phyloP scores from a whole-genome alignment of 2,329 filamentous ascomycete genomes.

The Blastomyces emzantsi region DNA sequence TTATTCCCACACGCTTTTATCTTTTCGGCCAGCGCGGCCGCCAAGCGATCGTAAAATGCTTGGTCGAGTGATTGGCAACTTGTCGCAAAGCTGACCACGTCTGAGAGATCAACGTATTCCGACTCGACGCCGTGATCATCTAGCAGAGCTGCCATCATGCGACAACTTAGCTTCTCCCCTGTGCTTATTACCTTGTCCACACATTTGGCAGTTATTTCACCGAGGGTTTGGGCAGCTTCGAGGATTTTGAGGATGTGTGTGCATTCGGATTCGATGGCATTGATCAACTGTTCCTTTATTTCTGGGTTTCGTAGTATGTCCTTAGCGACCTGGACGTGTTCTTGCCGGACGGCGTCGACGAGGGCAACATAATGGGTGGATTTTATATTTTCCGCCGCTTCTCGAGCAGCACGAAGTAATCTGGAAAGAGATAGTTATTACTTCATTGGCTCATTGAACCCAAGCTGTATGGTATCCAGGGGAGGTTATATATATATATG shows the following conservation, averaged over 20 bases:
- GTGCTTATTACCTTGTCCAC: constrained; percentile 88
- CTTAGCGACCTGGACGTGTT: constrained; percentile 68
- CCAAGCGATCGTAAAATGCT: constrained; percentile 60
- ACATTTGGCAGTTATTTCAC: constrained; percentile 65
- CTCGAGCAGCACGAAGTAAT: constrained; percentile 41
- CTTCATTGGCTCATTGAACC: neutral
- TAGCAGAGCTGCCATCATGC: constrained; percentile 77
- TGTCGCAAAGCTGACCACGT: constrained; percentile 60
- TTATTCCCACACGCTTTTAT: constrained; percentile 56
- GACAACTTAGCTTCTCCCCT: constrained; percentile 91
- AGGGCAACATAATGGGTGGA: constrained; percentile 58
- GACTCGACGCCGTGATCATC: constrained; percentile 73
- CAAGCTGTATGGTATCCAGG: neutral
- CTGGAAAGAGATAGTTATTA: constrained; percentile 21
- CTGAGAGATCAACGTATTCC: constrained; percentile 82
- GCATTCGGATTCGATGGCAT: constrained; percentile 69
- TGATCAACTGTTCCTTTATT: constrained; percentile 51
- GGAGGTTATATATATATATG: constrained; percentile 6
- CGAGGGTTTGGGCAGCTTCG: constrained; percentile 51
- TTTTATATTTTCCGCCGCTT: constrained; percentile 40
- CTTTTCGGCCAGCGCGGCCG: constrained; percentile 53
- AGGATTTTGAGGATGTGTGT: constrained; percentile 67
- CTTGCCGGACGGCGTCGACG: constrained; percentile 69
- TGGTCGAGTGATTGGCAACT: constrained; percentile 51
- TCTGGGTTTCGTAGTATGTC: constrained; percentile 50